Conservation (phyloP, 2,329 filamentous ascomycete genomes). For the Trichoderma cornu-damae region DNA sequence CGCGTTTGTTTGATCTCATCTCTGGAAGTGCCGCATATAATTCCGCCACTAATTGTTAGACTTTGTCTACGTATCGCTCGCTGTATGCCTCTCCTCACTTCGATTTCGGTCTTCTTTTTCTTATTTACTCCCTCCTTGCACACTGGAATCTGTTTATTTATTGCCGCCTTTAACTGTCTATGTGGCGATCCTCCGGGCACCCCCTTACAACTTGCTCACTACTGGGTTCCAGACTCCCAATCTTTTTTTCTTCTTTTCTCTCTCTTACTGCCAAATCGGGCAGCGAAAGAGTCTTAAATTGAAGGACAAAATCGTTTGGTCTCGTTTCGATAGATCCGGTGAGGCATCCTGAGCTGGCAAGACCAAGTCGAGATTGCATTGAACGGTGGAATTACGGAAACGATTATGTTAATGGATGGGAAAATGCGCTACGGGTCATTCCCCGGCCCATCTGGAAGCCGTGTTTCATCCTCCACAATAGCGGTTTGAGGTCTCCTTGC, state of each 20-base stretch:
- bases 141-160: not conserved
- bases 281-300: slow-evolving; percentile 6
- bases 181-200: not conserved
- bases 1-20: slow-evolving; percentile 11
- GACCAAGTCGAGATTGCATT: not conserved
- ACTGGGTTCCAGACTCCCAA: not conserved
- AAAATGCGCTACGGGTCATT: not conserved
- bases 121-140: not conserved
- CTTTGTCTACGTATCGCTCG: not conserved
- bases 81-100: not conserved
- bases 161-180: not conserved
- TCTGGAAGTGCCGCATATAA: not conserved
- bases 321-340: slow-evolving; percentile 10
- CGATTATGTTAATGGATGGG: not conserved
- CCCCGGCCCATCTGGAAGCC: slow-evolving; percentile 8
- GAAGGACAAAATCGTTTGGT: slow-evolving; percentile 9
- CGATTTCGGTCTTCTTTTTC: not conserved
- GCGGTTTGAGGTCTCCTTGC: slow-evolving; percentile 15
- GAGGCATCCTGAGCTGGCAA: slow-evolving; percentile 1
- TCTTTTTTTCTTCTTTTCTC: too few species aligned
- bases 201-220: not conserved
- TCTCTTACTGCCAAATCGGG: not conserved
- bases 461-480: slow-evolving; percentile 18
- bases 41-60: not conserved
- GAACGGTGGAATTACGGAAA: not conserved